Evolutionary conservation across 805 yeast genomes (phyloP).

Genomic region (Helenozyma baotianmanensis): DNA sequence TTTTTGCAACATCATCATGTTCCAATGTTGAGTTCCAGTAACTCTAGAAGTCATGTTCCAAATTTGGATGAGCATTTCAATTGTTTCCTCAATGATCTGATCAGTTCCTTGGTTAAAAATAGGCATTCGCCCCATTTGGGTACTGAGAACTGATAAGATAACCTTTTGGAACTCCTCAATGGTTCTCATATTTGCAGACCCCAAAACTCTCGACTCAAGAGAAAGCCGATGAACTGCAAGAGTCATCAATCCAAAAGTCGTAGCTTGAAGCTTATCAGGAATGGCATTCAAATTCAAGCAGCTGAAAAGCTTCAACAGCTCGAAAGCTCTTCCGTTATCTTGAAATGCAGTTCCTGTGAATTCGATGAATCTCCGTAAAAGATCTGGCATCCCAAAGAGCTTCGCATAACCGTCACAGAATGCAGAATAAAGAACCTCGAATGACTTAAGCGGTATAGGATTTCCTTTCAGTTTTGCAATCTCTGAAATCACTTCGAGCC

Average conservation of each 20-base stretch:
- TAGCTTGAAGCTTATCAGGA: constrained; percentile 5
- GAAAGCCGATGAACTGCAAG: constrained; percentile 7
- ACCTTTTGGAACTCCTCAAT: constrained; percentile 12
- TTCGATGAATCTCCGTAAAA: constrained; percentile 5
- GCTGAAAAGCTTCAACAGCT: constrained; percentile 5
- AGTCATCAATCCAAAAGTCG: no score
- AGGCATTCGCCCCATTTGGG: constrained; percentile 35
- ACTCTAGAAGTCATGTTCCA: constrained; percentile 26
- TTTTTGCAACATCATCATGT: constrained; percentile 30
- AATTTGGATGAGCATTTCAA: constrained; percentile 25
- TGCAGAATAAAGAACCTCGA: constrained; percentile 13
- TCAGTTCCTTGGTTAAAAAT: constrained; percentile 21
- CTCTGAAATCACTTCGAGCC: constrained; percentile 16
- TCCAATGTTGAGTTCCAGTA: constrained; percentile 28
- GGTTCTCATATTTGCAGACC: constrained; percentile 6
- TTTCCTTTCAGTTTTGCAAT: constrained; percentile 11
- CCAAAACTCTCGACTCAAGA: constrained; percentile 6
- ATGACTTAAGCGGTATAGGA: constrained; percentile 19
- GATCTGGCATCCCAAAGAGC: constrained; percentile 1
- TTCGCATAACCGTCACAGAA: constrained; percentile 1
- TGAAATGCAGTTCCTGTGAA: constrained; percentile 6
- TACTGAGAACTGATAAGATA: constrained; percentile 16
- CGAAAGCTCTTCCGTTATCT: constrained; percentile 6
- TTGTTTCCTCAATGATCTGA: constrained; percentile 12
- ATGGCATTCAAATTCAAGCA: constrained; percentile 2